Evolutionary conservation across 2,329 filamentous ascomycete species (phyloP).

Genomic region (Cladophialophora exuberans): DNA sequence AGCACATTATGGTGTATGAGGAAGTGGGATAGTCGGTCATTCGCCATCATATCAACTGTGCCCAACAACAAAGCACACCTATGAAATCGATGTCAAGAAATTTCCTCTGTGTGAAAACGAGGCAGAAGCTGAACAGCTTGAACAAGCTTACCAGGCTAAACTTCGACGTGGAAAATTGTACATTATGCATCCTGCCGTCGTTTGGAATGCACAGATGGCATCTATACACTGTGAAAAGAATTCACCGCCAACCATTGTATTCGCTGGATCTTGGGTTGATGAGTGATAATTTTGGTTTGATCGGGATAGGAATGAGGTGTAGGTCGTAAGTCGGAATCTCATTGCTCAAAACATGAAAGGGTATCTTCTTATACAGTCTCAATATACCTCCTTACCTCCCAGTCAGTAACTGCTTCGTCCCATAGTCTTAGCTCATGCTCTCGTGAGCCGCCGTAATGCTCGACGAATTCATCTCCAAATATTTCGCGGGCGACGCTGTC

Average conservation of each 20-base stretch:
- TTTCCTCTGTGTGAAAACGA: too few relatives aligned
- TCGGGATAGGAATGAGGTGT: too few relatives aligned
- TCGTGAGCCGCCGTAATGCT: slow-evolving; percentile 89
- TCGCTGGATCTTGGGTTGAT: too few relatives aligned
- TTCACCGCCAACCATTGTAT: too few relatives aligned
- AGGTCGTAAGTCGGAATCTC: not conserved
- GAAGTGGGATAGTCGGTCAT: not conserved
- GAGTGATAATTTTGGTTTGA: too few relatives aligned
- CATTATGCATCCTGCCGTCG: too few relatives aligned
- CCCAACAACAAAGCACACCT: not conserved
- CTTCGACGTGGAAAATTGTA: too few relatives aligned
- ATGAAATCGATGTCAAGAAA: too few relatives aligned
- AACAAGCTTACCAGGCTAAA: too few relatives aligned
- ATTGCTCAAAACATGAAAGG: slow-evolving; percentile 11
- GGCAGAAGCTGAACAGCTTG: too few relatives aligned
- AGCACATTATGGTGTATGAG: slow-evolving; percentile 1
- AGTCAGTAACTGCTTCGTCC: slow-evolving; percentile 97
- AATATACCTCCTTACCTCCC: slow-evolving; percentile 62
- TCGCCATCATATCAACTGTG: not conserved
- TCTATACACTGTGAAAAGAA: too few relatives aligned
- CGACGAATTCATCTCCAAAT: slow-evolving; percentile 92
- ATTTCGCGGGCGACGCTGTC: slow-evolving; percentile 91
- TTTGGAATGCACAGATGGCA: too few relatives aligned
- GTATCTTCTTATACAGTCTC: slow-evolving; percentile 32
- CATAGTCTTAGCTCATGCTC: slow-evolving; percentile 88